Evolutionary conservation across 2,329 filamentous ascomycete species (phyloP).

Genomic region (Drechslerella coelobrocha): DNA sequence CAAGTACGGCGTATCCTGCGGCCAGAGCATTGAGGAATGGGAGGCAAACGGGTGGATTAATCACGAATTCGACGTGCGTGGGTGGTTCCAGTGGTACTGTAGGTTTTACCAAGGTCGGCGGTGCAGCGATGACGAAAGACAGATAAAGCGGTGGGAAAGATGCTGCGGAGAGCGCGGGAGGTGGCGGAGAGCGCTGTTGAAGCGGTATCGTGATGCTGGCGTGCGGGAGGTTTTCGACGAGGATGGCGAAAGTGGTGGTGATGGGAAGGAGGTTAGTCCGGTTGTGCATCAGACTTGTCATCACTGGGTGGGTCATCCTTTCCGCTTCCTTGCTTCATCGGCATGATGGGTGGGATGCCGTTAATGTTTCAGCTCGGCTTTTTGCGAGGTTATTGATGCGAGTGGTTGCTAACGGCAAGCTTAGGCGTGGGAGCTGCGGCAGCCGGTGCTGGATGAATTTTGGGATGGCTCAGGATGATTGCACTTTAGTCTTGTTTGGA

Average conservation of each 20-base stretch:
- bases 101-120: conserved; percentile 64
- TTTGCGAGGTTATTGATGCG: background rate
- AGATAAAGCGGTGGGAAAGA: conserved; percentile 63
- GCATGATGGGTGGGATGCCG: background rate
- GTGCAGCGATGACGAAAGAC: conserved; percentile 64
- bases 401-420: background rate
- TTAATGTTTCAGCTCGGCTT: background rate
- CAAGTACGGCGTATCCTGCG: conserved; percentile 64
- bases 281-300: conserved; percentile 67
- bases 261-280: conserved; percentile 62
- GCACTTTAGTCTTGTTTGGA: background rate
- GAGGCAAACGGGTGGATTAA: conserved; percentile 65
- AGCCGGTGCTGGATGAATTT: conserved; percentile 25
- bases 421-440: conserved; percentile 30
- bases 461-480: background rate
- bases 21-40: conserved; percentile 66
- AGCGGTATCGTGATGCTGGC: conserved; percentile 62
- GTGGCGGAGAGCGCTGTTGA: conserved; percentile 63
- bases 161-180: conserved; percentile 64
- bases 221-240: conserved; percentile 63
- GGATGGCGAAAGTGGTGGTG: conserved; percentile 57
- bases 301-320: conserved; percentile 64
- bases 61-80: conserved; percentile 64
- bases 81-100: conserved; percentile 68
- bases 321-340: background rate